Evolutionary conservation across 148 eudicot genomes (phyloP), one percentile per base, ranked within the genome.

Genomic region (Heliosperma pusillum): DNA sequence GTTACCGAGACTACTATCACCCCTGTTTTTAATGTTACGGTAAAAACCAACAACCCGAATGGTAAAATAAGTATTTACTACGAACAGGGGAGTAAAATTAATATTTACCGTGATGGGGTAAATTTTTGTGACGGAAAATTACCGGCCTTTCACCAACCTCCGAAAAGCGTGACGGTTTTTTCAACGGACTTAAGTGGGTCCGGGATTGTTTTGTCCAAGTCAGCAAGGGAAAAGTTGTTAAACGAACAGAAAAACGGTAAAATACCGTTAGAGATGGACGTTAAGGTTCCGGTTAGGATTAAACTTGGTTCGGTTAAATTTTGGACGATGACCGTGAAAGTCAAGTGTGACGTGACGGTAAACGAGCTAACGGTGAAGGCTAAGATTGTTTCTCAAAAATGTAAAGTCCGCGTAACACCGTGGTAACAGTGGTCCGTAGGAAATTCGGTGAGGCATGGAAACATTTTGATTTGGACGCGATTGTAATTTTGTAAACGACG

Each of bases 121-220:
- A 75, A 74, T 6, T 76, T 94, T 8, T 73, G 85, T 40, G 79
- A 84, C 61, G 97, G 97, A 5, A 70, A 68, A 22, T 17, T 88
- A 58, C 93, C 97, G n/a, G 88, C 76, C 8, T 89, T 91, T 76
- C 80, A 84, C 77, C 96, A 90, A 81, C 82, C 88, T 67, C 69
- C 86, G 0, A 84, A 80, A 4, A 90, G 83, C 63, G 80, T 77
- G 26, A 93, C 96, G 68, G 80, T 84, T 7, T 72, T 93, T 5
- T 72, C 82, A 42, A 80, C 88, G 67, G 72, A 79, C 80, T 69
- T 90, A 10, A 80, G 13, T 9, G 98, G 96, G 3, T 77, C 87
- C 0, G 74, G 77, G 30, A 76, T 93, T 5, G 80, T 89, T 1
- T 17, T 90, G 24, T 77, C 90, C 50, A 77, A 74, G 36, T 25